These are phyloP conservation scores for Neurospora pannonica DNA, from an alignment of 495 filamentous ascomycete genomes.

Conservation along the genomic window DNA sequence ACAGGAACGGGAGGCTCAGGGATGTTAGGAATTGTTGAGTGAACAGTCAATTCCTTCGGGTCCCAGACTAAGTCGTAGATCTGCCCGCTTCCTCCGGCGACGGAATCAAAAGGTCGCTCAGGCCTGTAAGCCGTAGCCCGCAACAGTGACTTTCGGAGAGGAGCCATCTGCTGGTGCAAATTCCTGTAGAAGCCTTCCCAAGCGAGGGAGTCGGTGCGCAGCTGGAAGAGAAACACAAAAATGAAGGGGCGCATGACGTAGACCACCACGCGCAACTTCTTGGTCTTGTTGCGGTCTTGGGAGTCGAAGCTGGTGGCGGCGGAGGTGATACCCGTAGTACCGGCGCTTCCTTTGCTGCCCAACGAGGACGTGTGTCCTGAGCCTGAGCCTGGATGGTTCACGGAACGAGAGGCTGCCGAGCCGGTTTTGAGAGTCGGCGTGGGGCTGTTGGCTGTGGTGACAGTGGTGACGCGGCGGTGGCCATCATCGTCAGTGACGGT, in stretches of 20 bases:
- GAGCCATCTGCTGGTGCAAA: slow-evolving; percentile 71
- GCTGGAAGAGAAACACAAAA: slow-evolving; percentile 79
- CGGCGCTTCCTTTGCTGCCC: not conserved
- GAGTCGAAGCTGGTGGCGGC: slow-evolving; percentile 24
- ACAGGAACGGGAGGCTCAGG: slow-evolving; percentile 44
- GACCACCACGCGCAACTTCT: slow-evolving; percentile 62
- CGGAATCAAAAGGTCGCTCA: slow-evolving; percentile 26
- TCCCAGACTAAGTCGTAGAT: slow-evolving; percentile 88
- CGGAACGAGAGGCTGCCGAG: not conserved
- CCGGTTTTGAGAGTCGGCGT: not conserved
- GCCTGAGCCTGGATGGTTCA: not conserved
- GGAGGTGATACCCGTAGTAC: not conserved
- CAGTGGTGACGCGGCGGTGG: not conserved
- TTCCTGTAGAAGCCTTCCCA: slow-evolving; percentile 66
- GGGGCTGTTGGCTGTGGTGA: slow-evolving; percentile 5
- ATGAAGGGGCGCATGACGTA: slow-evolving; percentile 75
- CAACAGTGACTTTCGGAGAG: slow-evolving; percentile 63
- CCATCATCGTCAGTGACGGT: slow-evolving; percentile 4
- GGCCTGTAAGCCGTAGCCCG: slow-evolving; percentile 51
- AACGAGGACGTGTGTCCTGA: not conserved
- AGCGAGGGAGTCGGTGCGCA: slow-evolving; percentile 54
- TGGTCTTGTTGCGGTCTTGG: slow-evolving; percentile 41
- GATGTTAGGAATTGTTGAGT: slow-evolving; percentile 85
- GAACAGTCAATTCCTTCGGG: slow-evolving; percentile 61
- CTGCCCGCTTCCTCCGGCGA: slow-evolving; percentile 29